Conservation (phyloP, 1,139 yeast species). For the Blastobotrys petasosporus region DNA sequence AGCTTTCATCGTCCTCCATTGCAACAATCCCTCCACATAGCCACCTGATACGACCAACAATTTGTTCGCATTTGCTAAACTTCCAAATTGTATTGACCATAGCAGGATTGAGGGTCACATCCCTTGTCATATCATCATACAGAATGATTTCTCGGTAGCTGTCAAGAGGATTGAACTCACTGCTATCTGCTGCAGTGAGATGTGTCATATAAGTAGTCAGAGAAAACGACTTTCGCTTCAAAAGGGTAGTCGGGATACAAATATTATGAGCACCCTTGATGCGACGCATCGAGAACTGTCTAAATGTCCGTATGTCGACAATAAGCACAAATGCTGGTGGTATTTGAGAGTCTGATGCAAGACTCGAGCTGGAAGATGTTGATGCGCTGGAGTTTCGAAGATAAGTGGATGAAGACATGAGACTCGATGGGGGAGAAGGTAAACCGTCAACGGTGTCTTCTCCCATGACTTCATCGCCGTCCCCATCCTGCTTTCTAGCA, state of each 20-base stretch:
- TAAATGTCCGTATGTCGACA: constrained; percentile 66
- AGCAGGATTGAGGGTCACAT: constrained; percentile 11
- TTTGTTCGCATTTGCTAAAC: constrained; percentile 37
- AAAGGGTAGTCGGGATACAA: constrained; percentile 70
- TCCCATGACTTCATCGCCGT: neutral
- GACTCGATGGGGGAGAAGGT: constrained; percentile 8
- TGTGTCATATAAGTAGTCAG: constrained; percentile 53
- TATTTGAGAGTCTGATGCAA: neutral
- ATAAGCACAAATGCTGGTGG: constrained; percentile 32
- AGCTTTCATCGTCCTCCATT: constrained; percentile 31
- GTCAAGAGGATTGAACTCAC: constrained; percentile 25
- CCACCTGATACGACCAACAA: constrained; percentile 24
- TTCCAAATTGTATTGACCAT: constrained; percentile 42
- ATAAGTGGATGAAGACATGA: neutral
- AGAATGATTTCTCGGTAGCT: constrained; percentile 39
- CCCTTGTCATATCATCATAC: constrained; percentile 40
- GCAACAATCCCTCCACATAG: constrained; percentile 34
- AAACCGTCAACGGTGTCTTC: neutral
- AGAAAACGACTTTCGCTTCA: constrained; percentile 61
- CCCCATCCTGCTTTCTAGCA: neutral
- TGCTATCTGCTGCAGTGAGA: constrained; percentile 39
- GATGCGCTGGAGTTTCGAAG: too few relatives aligned
- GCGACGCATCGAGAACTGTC: constrained; percentile 51
- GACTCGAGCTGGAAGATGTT: neutral
- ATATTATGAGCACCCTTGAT: constrained; percentile 56